Evolutionary conservation across 192 early-diverging fungal genomes (phyloP), one percentile per base, ranked within the genome.

Genomic region (Rhizoclosmatium globosum): DNA sequence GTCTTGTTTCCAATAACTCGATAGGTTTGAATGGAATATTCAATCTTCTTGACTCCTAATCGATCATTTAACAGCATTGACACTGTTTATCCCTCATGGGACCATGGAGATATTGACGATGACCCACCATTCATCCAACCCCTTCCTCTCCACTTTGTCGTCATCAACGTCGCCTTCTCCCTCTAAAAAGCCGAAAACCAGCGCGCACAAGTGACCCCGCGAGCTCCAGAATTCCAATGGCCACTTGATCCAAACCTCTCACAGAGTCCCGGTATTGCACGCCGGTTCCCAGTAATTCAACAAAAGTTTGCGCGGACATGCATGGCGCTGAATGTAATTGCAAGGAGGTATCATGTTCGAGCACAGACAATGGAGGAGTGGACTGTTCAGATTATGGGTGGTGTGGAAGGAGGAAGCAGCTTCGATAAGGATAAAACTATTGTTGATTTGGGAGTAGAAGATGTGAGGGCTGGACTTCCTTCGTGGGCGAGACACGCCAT

Each of bases 1-100:
- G 84, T 3, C 66, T 85, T 13, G 69, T 82, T n/a, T 59, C 71
- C 3, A 85, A 85, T 61, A 85, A 85, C 64, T 62, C 84, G 1
- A 85, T 83, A 68, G 84, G 79, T 77, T 41, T 74, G 81, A n/a
- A n/a, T 44, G 43, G 7, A 31, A 61, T 56, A 11, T 75, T 42
- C 41, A 62, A 11, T 4, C 62, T 23, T 23, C 38, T 31, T 42
- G 9, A 9, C 23, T 68, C 3, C 47, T 21, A 53, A 53, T 17
- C 50, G 6, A 53, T 44, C 23, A n/a, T 7, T 21, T 11, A 31
- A 71, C 47, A 80, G 79, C 79, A 2, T 23, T 80, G 23, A 76
- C 72, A 4, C 45, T 80, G 62, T 80, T 76, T 48, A 80, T 80
- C n/a, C 79, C 79, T 31, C 79, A 80, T 80, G 79, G 79, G 79